These are phyloP conservation scores for Dictyostelium citrinum DNA, from an alignment of 78 protist species.

Conservation along the genomic window DNA sequence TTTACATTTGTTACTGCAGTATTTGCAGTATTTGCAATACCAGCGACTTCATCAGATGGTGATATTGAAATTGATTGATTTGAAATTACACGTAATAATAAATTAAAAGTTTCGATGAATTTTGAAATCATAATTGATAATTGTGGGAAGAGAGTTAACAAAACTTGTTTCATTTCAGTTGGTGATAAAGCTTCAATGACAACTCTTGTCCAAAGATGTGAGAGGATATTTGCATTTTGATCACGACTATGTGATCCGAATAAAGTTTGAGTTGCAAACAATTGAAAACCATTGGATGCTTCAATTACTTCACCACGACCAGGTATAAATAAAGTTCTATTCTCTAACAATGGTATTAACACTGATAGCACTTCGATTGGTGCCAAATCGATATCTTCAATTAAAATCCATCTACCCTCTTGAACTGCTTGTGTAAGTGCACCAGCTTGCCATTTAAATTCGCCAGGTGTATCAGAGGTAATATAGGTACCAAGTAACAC, in stretches of 20 bases:
- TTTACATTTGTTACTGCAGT: neutral
- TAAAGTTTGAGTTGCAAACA: slow-evolving; percentile 91
- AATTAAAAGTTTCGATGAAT: slow-evolving; percentile 76
- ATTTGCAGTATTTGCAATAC: neutral
- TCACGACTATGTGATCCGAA: slow-evolving; percentile 64
- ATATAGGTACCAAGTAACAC: slow-evolving; percentile 95
- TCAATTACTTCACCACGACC: slow-evolving; percentile 84
- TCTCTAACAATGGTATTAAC: slow-evolving; percentile 90
- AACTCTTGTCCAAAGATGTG: slow-evolving; percentile 75
- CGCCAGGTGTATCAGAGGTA: slow-evolving; percentile 94
- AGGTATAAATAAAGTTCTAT: slow-evolving; percentile 82
- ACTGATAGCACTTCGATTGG: slow-evolving; percentile 92
- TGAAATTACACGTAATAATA: slow-evolving; percentile 11
- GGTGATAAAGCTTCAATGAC: slow-evolving; percentile 29
- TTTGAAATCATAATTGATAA: slow-evolving; percentile 40
- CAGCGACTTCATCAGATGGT: neutral
- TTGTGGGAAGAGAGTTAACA: slow-evolving; percentile 63
- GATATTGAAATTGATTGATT: neutral
- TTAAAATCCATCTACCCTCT: slow-evolving; percentile 94
- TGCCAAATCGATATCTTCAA: slow-evolving; percentile 97
- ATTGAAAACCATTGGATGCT: slow-evolving; percentile 92
- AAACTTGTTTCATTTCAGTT: slow-evolving; percentile 55
- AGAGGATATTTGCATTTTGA: slow-evolving; percentile 56
- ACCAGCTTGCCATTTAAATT: slow-evolving; percentile 96
- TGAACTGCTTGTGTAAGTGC: slow-evolving; percentile 88